Evolutionary conservation across 768 basidiomycete genomes (phyloP), one percentile per base, ranked within the genome.

Genomic region (Holtermannia corniformis): DNA sequence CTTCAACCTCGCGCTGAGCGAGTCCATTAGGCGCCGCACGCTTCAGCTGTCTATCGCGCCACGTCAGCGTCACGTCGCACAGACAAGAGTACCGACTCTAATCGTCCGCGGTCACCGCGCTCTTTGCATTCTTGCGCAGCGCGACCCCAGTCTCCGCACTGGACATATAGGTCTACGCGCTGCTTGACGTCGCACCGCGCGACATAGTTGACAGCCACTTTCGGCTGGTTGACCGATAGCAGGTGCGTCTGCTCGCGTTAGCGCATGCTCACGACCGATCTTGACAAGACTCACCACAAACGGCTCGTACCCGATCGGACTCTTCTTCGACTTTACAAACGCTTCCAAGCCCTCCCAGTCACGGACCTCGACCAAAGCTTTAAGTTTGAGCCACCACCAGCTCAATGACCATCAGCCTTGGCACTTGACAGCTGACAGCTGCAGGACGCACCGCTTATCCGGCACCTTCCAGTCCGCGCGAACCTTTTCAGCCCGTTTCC

Each of bases 71-170:
- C 26, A 41, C 27, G n/a, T 40, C 47, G 22, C 45, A 51, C 13
- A 10, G 51, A 27, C 16, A 27, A 10, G 19, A 22, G 2, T 16
- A 80, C 90, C 67, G 69, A 95, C 93, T 87, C 84, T 26, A 97
- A 71, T 59, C 82, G 85, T 5, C 78, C 80, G 71, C 84, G 86
- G 68, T 99, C 90, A 0, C 83, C 82, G 23, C 87, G 77, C 47
- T 92, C 88, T 71, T 89, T 93, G 71, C 88, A 93, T 44, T 89
- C 86, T 64, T 80, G 82, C 1, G 85, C 92, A 0, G 91, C 92
- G 67, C 80, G 75, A 37, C 82, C 79, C 89, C 89, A 95, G 51
- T 95, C 93, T 2, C 85, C 85, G 63, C 90, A 95, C 56, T 82
- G 78, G 21, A 91, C 84, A 63, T 88, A 99, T 41, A 99, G 73